These are phyloP conservation scores for Alternaria triticina DNA, from an alignment of 2,329 filamentous ascomycete species.

Conservation along the genomic window DNA sequence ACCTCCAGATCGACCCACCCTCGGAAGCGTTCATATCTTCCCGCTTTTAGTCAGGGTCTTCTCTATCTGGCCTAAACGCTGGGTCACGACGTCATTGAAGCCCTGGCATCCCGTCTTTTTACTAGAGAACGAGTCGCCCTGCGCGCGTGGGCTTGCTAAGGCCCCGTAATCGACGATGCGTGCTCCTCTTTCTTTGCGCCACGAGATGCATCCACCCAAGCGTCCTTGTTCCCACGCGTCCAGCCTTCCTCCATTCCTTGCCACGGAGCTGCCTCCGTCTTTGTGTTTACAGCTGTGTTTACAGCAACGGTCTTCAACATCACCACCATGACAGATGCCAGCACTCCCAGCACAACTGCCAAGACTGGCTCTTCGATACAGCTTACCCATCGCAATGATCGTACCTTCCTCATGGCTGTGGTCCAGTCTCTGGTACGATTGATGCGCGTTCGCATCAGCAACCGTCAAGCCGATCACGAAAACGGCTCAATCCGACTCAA, in stretches of 20 bases:
- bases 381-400: constrained; percentile 47
- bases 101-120: not conserved
- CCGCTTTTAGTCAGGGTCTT: constrained; percentile 5
- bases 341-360: not conserved
- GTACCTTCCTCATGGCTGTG: constrained; percentile 47
- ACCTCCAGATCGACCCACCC: constrained; percentile 4
- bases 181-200: not conserved
- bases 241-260: not conserved
- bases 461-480: constrained; percentile 39
- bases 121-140: constrained; percentile 2
- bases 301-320: not conserved
- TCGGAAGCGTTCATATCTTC: not conserved
- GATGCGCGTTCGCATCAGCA: constrained; percentile 46
- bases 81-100: constrained; percentile 12
- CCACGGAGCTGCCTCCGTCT: not conserved
- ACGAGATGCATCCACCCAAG: constrained; percentile 6
- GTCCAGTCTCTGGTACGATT: constrained; percentile 49
- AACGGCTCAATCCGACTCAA: constrained; percentile 51
- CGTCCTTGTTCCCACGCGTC: not conserved
- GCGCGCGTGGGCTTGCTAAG: not conserved
- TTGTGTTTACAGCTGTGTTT: no score
- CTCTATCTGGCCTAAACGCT: not conserved
- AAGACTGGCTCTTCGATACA: constrained; percentile 30
- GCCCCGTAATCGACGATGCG: constrained; percentile 6
- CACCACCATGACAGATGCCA: not conserved